Percentiles rank a stretch among this genome's conserved stretches.
phyloP scores from a whole-genome alignment of 148 eudicot genomes.

The Vaccinium corymbosum region DNA sequence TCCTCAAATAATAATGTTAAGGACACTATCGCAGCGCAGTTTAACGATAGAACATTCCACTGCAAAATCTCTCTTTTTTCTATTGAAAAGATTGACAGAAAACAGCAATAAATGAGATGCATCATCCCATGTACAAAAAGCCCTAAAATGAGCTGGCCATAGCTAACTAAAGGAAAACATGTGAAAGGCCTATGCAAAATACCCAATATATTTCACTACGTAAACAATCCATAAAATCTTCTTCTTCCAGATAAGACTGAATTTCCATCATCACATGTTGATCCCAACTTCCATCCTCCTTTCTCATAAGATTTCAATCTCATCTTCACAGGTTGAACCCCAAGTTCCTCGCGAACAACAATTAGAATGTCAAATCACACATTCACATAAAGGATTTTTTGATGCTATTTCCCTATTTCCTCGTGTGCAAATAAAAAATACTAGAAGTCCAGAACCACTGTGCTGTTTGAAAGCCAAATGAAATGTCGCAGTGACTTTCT shows the following conservation, averaged over 20 bases:
- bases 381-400: background rate
- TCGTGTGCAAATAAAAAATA: background rate
- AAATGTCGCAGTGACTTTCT: background rate
- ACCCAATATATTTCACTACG: background rate
- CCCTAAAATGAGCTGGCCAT: background rate
- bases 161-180: background rate
- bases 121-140: background rate
- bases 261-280: background rate
- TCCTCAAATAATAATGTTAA: background rate
- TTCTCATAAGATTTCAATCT: slow-evolving; percentile 1
- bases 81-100: too few relatives aligned
- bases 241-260: background rate
- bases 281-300: background rate
- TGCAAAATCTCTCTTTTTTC: background rate
- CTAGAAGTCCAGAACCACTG: background rate
- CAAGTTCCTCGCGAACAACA: background rate
- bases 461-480: background rate
- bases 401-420: background rate
- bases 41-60: background rate
- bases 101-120: background rate
- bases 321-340: background rate
- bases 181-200: background rate
- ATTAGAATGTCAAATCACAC: background rate
- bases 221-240: background rate
- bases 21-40: background rate